A percentile compares a stretch with the other conserved stretches of the same genome.
These are phyloP conservation scores for Sordaria brevicollis DNA, from an alignment of 495 filamentous ascomycete species.

Conservation along the genomic window DNA sequence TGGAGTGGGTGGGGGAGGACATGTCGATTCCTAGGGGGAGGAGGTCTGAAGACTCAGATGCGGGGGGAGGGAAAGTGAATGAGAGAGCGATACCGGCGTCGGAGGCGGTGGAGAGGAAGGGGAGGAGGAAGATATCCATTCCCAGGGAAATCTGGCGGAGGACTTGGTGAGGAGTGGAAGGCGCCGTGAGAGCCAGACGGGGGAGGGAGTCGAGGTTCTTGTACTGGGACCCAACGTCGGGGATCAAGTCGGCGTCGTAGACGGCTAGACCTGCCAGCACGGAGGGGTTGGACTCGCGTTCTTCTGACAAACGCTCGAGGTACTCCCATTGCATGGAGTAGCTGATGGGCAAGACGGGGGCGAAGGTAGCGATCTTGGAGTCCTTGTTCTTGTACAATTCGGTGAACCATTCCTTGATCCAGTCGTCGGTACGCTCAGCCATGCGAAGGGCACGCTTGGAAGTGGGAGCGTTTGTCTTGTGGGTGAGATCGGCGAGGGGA, in stretches of 20 bases:
- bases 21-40: constrained; percentile 64
- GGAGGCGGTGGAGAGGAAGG: constrained; percentile 61
- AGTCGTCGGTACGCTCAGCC: constrained; percentile 74
- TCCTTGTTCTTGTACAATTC: constrained; percentile 41
- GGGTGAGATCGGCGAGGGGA: constrained; percentile 64
- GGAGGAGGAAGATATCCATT: constrained; percentile 66
- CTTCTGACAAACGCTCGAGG: constrained; percentile 51
- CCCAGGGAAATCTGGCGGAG: constrained; percentile 64
- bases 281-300: constrained; percentile 16
- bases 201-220: constrained; percentile 49
- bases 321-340: constrained; percentile 67
- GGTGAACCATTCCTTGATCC: constrained; percentile 63
- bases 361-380: constrained; percentile 49
- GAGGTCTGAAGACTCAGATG: neutral
- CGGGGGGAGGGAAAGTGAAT: constrained; percentile 60
- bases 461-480: constrained; percentile 43
- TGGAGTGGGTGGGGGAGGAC: constrained; percentile 49
- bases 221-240: constrained; percentile 46
- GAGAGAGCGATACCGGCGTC: constrained; percentile 79
- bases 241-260: constrained; percentile 62
- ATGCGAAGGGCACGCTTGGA: constrained; percentile 68
- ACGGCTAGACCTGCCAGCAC: constrained; percentile 73
- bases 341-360: constrained; percentile 69
- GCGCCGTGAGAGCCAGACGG: constrained; percentile 59
- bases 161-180: constrained; percentile 60